Evolutionary conservation across 2,329 filamentous ascomycete genomes (phyloP).

Genomic region (Corinectria fuckeliana): DNA sequence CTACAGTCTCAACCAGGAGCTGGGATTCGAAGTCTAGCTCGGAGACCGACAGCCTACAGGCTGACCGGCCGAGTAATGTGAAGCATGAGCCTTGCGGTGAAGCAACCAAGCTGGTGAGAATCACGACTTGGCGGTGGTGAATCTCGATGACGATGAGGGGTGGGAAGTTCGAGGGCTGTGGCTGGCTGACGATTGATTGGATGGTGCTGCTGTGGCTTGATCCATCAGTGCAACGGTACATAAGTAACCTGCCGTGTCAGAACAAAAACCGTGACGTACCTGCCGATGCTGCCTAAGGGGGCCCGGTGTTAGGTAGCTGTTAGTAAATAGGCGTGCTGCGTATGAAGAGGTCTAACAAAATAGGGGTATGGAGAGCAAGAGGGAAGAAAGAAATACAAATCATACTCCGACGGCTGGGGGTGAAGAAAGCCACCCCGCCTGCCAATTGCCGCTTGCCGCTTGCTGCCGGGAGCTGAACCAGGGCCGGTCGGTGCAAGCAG

Average conservation of each 20-base stretch:
- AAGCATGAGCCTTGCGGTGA: too few relatives aligned
- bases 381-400: neutral
- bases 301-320: too few relatives aligned
- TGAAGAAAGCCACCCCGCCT: neutral
- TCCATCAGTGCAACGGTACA: neutral
- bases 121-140: neutral
- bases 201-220: neutral
- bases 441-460: neutral
- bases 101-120: neutral
- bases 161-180: neutral
- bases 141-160: neutral
- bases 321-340: neutral
- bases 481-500: too few relatives aligned
- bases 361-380: neutral
- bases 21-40: neutral
- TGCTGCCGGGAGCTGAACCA: constrained; percentile 23
- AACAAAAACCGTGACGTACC: neutral
- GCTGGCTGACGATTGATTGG: neutral
- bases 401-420: neutral
- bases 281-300: neutral
- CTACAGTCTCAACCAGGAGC: neutral
- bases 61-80: neutral
- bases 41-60: neutral
- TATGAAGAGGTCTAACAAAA: neutral
- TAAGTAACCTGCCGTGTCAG: neutral